phyloP scores from a whole-genome alignment of 768 basidiomycete genomes.

The Paxillus ammoniavirescens region DNA sequence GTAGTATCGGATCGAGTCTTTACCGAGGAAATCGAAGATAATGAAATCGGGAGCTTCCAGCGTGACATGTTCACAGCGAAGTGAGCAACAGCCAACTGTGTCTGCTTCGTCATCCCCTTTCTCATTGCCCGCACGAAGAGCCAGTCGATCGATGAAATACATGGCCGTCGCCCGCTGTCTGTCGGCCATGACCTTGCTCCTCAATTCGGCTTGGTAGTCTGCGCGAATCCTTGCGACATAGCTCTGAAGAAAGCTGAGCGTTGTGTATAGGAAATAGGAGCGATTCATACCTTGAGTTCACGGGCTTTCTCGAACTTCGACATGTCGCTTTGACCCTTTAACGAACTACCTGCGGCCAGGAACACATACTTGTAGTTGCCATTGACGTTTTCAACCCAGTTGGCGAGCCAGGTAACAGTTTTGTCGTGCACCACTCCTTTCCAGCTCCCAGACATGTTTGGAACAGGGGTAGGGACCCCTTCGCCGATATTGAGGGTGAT shows the following conservation, averaged over 20 bases:
- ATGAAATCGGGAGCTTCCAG: conserved; percentile 84
- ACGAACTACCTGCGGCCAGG: conserved; percentile 92
- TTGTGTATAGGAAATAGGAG: background rate
- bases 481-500: conserved; percentile 94
- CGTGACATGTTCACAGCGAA: conserved; percentile 96
- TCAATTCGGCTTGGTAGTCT: conserved; percentile 84
- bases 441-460: conserved; percentile 93
- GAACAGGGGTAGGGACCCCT: conserved; percentile 69
- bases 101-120: conserved; percentile 99
- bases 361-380: conserved; percentile 96
- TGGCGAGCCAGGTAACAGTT: conserved; percentile 98
- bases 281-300: conserved; percentile 74
- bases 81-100: conserved; percentile 97
- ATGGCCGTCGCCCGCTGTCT: conserved; percentile 98
- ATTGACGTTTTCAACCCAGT: conserved; percentile 99
- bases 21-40: conserved; percentile 96
- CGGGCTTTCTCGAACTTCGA: conserved; percentile 97
- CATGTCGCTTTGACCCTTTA: conserved; percentile 99
- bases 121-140: conserved; percentile 98
- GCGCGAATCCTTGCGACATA: conserved; percentile 89
- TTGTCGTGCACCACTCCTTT: conserved; percentile 86
- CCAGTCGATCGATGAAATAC: conserved; percentile 97
- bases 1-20: conserved; percentile 98
- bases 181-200: conserved; percentile 89
- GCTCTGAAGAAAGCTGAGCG: conserved; percentile 46